phyloP scores from a whole-genome alignment of 192 early-diverging fungal genomes.

The Coemansia sp. region DNA sequence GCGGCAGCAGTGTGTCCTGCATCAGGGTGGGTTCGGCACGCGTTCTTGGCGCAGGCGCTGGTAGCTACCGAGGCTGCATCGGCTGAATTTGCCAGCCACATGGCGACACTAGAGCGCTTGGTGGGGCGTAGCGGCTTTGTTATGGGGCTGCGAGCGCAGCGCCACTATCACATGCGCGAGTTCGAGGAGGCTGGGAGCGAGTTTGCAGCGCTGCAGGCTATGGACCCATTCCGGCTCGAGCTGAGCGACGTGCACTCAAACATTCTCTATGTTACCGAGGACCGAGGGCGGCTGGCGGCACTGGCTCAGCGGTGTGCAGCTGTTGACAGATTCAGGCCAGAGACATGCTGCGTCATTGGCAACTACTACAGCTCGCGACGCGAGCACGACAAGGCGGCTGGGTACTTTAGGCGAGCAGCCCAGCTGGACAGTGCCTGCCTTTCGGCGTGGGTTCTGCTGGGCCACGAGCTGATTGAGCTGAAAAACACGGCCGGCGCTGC shows the following conservation, averaged over 20 bases:
- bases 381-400: conserved; percentile 82
- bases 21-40: conserved; percentile 45
- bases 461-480: conserved; percentile 91
- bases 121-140: conserved; percentile 69
- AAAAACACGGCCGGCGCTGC: conserved; percentile 87
- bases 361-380: conserved; percentile 86
- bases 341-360: conserved; percentile 82
- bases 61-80: conserved; percentile 47
- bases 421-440: conserved; percentile 74
- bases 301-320: conserved; percentile 71
- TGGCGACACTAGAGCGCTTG: conserved; percentile 44
- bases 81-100: conserved; percentile 25
- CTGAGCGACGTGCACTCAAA: conserved; percentile 83
- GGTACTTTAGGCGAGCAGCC: conserved; percentile 82
- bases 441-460: conserved; percentile 88
- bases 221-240: conserved; percentile 80
- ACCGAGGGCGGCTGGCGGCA: conserved; percentile 65
- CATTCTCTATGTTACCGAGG: conserved; percentile 77
- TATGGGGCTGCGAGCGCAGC: conserved; percentile 59
- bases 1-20: not conserved
- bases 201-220: conserved; percentile 68
- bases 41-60: conserved; percentile 59
- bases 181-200: conserved; percentile 64
- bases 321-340: conserved; percentile 78
- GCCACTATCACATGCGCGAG: conserved; percentile 65